Evolutionary conservation across 305 asterid genomes (phyloP).

Genomic region (Striga hermonthica): DNA sequence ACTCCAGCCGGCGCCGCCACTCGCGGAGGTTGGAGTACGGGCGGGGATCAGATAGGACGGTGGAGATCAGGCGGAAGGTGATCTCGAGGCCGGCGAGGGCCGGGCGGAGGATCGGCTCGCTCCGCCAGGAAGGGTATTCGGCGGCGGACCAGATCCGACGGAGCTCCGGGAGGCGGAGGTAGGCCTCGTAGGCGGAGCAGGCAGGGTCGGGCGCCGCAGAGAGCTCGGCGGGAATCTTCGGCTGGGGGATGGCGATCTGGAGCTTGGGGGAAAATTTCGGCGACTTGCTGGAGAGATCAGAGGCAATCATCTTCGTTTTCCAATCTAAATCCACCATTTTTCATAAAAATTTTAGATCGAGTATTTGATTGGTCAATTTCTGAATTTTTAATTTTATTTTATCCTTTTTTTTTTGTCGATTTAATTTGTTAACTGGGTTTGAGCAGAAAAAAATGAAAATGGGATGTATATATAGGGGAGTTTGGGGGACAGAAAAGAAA

Average conservation of each 20-base stretch:
- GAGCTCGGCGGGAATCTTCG: constrained; percentile 45
- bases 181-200: constrained; percentile 69
- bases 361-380: background rate
- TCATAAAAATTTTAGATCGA: background rate
- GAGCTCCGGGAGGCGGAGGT: constrained; percentile 69
- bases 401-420: no score
- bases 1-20: constrained; percentile 70
- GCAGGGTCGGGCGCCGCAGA: constrained; percentile 64
- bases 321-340: constrained; percentile 84
- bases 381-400: background rate
- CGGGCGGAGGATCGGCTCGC: constrained; percentile 59
- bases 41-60: constrained; percentile 63
- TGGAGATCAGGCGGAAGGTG: constrained; percentile 73
- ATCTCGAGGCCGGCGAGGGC: constrained; percentile 69
- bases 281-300: constrained; percentile 55
- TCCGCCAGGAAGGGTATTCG: constrained; percentile 69
- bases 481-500: constrained; percentile 30
- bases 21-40: constrained; percentile 64
- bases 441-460: constrained; percentile 25
- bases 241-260: constrained; percentile 58
- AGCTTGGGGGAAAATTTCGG: constrained; percentile 63
- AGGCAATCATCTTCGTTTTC: constrained; percentile 60
- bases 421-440: constrained; percentile 3
- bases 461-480: constrained; percentile 37
- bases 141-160: constrained; percentile 49